Conservation (phyloP, 257 asterid genomes). For the Linaria vulgaris region DNA sequence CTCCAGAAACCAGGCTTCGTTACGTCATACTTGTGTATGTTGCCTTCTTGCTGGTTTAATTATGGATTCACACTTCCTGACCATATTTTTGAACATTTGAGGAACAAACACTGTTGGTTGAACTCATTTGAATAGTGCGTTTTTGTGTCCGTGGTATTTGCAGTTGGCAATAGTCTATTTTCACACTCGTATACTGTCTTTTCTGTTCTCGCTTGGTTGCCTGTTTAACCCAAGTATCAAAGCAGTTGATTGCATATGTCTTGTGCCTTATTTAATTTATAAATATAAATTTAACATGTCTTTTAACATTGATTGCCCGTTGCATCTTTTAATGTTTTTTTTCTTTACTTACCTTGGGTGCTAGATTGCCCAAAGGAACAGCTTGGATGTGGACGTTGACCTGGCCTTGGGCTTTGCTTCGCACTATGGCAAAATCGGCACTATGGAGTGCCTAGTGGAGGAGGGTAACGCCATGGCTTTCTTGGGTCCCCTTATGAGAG, state of each 20-base stretch:
- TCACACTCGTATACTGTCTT: slow-evolving; percentile 1
- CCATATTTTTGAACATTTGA: not conserved
- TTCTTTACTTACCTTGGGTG: slow-evolving; percentile 13
- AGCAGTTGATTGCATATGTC: too few relatives aligned
- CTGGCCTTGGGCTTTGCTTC: slow-evolving; percentile 95
- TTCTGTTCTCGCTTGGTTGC: too few relatives aligned
- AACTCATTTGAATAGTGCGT: too few relatives aligned
- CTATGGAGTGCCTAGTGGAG: slow-evolving; percentile 94
- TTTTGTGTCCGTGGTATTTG: too few relatives aligned
- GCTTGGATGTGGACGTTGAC: slow-evolving; percentile 98
- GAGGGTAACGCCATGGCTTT: slow-evolving; percentile 96
- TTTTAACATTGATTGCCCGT: too few relatives aligned
- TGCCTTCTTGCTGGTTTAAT: too few relatives aligned
- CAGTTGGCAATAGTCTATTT: slow-evolving; percentile 3
- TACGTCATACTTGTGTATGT: too few relatives aligned
- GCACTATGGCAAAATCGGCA: slow-evolving; percentile 83
- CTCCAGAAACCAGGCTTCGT: too few relatives aligned
- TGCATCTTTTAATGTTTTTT: not conserved
- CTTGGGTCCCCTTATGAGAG: slow-evolving; percentile 96
- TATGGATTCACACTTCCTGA: not conserved
- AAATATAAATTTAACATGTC: too few relatives aligned
- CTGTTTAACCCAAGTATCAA: too few relatives aligned
- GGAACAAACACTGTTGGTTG: too few relatives aligned
- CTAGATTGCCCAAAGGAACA: slow-evolving; percentile 96
- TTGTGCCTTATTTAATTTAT: too few relatives aligned